Conservation (phyloP, 805 yeast species). For the Priceomyces medius region DNA sequence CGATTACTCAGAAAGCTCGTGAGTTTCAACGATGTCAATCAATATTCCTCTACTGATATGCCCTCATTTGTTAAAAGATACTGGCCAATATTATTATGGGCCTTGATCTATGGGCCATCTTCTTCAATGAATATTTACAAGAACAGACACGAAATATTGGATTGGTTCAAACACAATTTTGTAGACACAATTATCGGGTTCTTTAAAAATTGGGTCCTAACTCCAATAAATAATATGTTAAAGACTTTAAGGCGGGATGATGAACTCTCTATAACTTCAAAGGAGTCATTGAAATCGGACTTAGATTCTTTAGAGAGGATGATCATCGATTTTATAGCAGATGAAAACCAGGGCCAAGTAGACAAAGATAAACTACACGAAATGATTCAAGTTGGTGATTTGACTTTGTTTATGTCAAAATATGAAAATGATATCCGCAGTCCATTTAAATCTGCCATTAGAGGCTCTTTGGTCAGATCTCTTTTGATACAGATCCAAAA, state of each 20-base stretch:
- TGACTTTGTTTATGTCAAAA: slow-evolving; percentile 73
- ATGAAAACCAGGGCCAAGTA: slow-evolving; percentile 21
- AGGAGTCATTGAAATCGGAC: slow-evolving; percentile 76
- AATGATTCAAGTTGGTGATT: slow-evolving; percentile 68
- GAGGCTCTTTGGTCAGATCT: slow-evolving; percentile 74
- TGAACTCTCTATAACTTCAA: slow-evolving; percentile 73
- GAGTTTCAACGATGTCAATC: slow-evolving; percentile 8
- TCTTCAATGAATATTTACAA: slow-evolving; percentile 43
- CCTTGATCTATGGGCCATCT: slow-evolving; percentile 54
- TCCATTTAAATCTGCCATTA: slow-evolving; percentile 63
- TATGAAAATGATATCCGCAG: slow-evolving; percentile 73
- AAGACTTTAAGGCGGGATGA: slow-evolving; percentile 80
- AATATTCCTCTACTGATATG: slow-evolving; percentile 9
- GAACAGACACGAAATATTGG: slow-evolving; percentile 51
- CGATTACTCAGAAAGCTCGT: slow-evolving; percentile 9
- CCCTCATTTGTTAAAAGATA: slow-evolving; percentile 51
- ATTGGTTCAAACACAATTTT: slow-evolving; percentile 59
- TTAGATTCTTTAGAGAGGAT: slow-evolving; percentile 79
- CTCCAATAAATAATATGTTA: slow-evolving; percentile 70
- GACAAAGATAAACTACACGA: slow-evolving; percentile 36
- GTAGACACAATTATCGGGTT: slow-evolving; percentile 67
- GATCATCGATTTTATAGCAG: slow-evolving; percentile 69
- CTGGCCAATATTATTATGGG: slow-evolving; percentile 60
- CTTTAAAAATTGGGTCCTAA: slow-evolving; percentile 77
- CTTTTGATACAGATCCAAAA: slow-evolving; percentile 91